phyloP scores from a whole-genome alignment of 106 monocot species.

The Allium fistulosum region DNA sequence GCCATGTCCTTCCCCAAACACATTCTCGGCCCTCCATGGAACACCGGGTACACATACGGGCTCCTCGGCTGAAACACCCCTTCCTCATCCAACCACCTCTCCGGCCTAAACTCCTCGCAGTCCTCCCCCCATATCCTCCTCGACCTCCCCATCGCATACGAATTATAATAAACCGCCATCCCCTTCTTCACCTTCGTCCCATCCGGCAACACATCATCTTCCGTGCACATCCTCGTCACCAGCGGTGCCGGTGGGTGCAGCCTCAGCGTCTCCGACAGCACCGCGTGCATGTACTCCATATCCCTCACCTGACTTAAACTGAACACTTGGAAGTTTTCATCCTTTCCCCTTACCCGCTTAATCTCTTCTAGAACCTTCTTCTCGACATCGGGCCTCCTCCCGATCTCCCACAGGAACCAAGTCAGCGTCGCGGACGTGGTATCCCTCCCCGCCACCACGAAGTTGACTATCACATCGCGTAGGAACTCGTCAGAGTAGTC shows the following conservation, averaged over 20 bases:
- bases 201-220: slow-evolving; percentile 20
- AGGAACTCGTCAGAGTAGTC: neutral
- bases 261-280: slow-evolving; percentile 18
- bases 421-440: slow-evolving; percentile 55
- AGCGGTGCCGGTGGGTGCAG: slow-evolving; percentile 11
- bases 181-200: slow-evolving; percentile 18
- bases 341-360: neutral
- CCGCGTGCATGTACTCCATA: slow-evolving; percentile 17
- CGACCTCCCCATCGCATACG: slow-evolving; percentile 19
- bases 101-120: slow-evolving; percentile 1
- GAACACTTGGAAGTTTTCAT: neutral
- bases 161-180: slow-evolving; percentile 11
- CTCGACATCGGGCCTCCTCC: slow-evolving; percentile 23
- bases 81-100: slow-evolving; percentile 2
- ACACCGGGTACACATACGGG: neutral
- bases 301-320: slow-evolving; percentile 7
- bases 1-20: slow-evolving; percentile 37
- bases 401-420: slow-evolving; percentile 58
- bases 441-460: slow-evolving; percentile 67
- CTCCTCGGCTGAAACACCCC: slow-evolving; percentile 3
- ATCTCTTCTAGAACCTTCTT: slow-evolving; percentile 19
- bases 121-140: slow-evolving; percentile 13
- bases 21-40: slow-evolving; percentile 44
- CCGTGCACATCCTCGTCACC: neutral
- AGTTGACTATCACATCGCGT: slow-evolving; percentile 53